A percentile compares a stretch with the other conserved stretches of the same genome.
Evolutionary conservation across 805 yeast genomes (phyloP).

Genomic region (Ogataea pignaliae): DNA sequence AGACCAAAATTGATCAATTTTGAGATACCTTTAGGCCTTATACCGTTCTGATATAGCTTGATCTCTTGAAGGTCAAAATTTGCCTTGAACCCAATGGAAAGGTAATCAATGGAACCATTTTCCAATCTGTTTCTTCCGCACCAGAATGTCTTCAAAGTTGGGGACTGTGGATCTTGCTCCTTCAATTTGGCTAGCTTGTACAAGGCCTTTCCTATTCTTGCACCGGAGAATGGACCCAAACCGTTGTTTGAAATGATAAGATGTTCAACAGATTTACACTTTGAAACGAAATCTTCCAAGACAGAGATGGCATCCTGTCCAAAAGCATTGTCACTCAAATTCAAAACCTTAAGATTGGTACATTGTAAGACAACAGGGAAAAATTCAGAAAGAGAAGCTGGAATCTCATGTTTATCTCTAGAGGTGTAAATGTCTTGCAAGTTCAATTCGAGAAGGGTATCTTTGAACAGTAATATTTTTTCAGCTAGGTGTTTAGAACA

Average conservation of each 20-base stretch:
- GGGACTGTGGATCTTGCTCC: conserved; percentile 20
- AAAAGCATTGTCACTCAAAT: conserved; percentile 92
- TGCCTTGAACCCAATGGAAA: conserved; percentile 80
- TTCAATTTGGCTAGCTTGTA: conserved; percentile 62
- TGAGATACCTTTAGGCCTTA: conserved; percentile 88
- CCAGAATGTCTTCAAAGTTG: conserved; percentile 72
- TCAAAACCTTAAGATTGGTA: conserved; percentile 64
- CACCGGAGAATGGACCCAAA: conserved; percentile 97
- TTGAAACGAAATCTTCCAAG: conserved; percentile 68
- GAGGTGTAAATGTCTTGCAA: conserved; percentile 95
- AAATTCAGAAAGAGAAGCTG: conserved; percentile 67
- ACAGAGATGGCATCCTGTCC: conserved; percentile 95
- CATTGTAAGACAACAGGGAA: conserved; percentile 70
- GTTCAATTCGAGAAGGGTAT: conserved; percentile 61
- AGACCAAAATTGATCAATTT: conserved; percentile 72
- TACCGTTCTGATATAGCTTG: conserved; percentile 92
- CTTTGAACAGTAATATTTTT: conserved; percentile 38
- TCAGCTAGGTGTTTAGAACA: conserved; percentile 73
- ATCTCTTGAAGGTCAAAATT: conserved; percentile 60
- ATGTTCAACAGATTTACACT: conserved; percentile 78
- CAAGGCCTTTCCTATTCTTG: conserved; percentile 85
- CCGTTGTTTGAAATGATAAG: conserved; percentile 92
- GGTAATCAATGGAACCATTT: conserved; percentile 83
- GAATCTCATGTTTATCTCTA: conserved; percentile 91
- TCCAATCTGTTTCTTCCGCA: conserved; percentile 98